Evolutionary conservation across 805 yeast species (phyloP).

Genomic region (Lachancea dasiensis): DNA sequence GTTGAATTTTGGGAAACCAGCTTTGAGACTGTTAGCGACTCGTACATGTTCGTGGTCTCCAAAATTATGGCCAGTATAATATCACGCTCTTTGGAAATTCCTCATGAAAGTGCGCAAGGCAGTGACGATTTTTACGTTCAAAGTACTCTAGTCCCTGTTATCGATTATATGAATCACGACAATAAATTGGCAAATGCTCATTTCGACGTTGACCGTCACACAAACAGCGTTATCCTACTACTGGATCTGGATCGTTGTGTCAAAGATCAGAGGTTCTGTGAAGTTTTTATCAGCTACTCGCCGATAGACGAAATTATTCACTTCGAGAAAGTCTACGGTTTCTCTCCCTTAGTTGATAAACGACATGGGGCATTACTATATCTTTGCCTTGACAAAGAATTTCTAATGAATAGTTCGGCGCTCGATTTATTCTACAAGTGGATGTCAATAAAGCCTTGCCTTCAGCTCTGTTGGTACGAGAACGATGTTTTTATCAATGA

Average conservation of each 20-base stretch:
- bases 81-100: slow-evolving; percentile 62
- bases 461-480: slow-evolving; percentile 34
- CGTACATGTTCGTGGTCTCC: slow-evolving; percentile 9
- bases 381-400: slow-evolving; percentile 17
- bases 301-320: slow-evolving; percentile 38
- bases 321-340: slow-evolving; percentile 42
- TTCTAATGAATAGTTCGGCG: slow-evolving; percentile 8
- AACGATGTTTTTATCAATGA: slow-evolving; percentile 20
- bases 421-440: slow-evolving; percentile 31
- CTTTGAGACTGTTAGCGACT: slow-evolving; percentile 1
- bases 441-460: slow-evolving; percentile 36
- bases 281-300: slow-evolving; percentile 42
- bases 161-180: slow-evolving; percentile 65
- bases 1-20: slow-evolving; percentile 1
- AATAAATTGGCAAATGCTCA: slow-evolving; percentile 42
- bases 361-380: slow-evolving; percentile 11
- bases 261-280: slow-evolving; percentile 18
- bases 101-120: slow-evolving; percentile 33
- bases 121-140: slow-evolving; percentile 41
- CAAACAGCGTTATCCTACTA: slow-evolving; percentile 39
- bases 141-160: slow-evolving; percentile 55
- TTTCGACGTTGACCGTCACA: slow-evolving; percentile 51
- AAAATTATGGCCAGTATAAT: slow-evolving; percentile 41
- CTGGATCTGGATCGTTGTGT: slow-evolving; percentile 18
- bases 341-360: slow-evolving; percentile 33